phyloP scores from a whole-genome alignment of 2,329 filamentous ascomycete genomes.

The Ceratocystiopsis sp. region DNA sequence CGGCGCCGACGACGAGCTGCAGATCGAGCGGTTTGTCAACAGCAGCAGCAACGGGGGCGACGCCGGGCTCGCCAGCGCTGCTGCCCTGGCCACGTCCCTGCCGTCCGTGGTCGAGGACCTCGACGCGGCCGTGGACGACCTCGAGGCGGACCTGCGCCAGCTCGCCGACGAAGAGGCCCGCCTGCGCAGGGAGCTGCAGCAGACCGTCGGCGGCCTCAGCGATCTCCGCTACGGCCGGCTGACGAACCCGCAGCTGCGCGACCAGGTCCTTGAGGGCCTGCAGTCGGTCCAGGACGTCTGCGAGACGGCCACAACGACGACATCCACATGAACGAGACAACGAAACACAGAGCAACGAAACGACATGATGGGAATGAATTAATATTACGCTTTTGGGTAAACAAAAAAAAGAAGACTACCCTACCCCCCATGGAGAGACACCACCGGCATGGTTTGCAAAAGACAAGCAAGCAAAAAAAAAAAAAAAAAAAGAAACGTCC shows the following conservation, averaged over 20 bases:
- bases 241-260: slow-evolving; percentile 42
- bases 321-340: neutral
- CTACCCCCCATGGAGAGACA: too few species aligned
- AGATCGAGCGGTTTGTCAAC: slow-evolving; percentile 39
- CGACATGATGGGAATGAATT: neutral
- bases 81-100: slow-evolving; percentile 22
- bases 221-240: slow-evolving; percentile 70
- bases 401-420: too few species aligned
- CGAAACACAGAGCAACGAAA: neutral
- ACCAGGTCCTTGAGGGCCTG: slow-evolving; percentile 52
- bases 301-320: slow-evolving; percentile 15
- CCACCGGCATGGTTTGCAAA: too few species aligned
- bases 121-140: slow-evolving; percentile 43
- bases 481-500: too few species aligned
- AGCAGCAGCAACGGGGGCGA: neutral
- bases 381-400: too few species aligned
- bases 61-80: too few species aligned
- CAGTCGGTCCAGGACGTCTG: slow-evolving; percentile 47
- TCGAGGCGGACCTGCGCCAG: slow-evolving; percentile 50
- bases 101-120: slow-evolving; percentile 51
- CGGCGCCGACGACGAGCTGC: slow-evolving; percentile 47
- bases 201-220: slow-evolving; percentile 56
- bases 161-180: slow-evolving; percentile 47
- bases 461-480: too few species aligned
- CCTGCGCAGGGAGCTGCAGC: slow-evolving; percentile 43